Conservation (phyloP, 2,329 filamentous ascomycete genomes). For the Pseudogymnoascus sp. region DNA sequence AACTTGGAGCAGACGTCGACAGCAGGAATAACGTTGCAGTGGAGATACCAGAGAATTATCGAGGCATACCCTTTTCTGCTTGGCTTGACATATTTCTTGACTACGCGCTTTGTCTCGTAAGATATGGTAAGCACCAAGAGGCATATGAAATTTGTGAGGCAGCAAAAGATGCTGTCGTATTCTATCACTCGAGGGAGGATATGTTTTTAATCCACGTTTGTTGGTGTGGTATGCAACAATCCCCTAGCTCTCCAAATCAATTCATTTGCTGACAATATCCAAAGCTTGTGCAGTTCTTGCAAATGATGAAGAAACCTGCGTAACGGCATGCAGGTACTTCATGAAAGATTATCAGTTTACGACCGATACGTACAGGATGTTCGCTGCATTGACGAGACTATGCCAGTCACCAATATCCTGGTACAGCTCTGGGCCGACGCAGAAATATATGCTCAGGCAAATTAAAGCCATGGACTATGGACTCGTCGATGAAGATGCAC, state of each 20-base stretch:
- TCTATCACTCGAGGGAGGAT: slow-evolving; percentile 60
- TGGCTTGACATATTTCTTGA: slow-evolving; percentile 91
- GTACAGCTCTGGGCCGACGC: slow-evolving; percentile 72
- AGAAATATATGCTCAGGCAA: slow-evolving; percentile 86
- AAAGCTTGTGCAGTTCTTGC: slow-evolving; percentile 74
- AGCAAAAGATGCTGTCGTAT: slow-evolving; percentile 73
- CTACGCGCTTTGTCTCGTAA: slow-evolving; percentile 70
- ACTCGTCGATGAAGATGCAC: slow-evolving; percentile 45
- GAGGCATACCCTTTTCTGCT: slow-evolving; percentile 69
- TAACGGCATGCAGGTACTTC: slow-evolving; percentile 69
- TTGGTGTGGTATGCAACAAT: slow-evolving; percentile 55
- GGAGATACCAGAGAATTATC: slow-evolving; percentile 41
- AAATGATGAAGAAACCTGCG: slow-evolving; percentile 68
- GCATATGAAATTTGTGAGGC: slow-evolving; percentile 75
- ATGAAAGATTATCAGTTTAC: slow-evolving; percentile 74
- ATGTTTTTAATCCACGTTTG: slow-evolving; percentile 67
- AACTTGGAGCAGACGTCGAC: slow-evolving; percentile 19
- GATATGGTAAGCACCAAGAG: slow-evolving; percentile 55
- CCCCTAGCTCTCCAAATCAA: background rate
- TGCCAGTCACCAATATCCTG: slow-evolving; percentile 64
- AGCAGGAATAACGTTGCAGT: slow-evolving; percentile 10
- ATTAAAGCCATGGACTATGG: slow-evolving; percentile 80
- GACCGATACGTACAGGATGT: slow-evolving; percentile 77
- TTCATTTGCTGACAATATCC: slow-evolving; percentile 14
- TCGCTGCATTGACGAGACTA: slow-evolving; percentile 67